These are phyloP conservation scores for Mortierella sp. DNA, from an alignment of 371 early-diverging fungal species.

Conservation along the genomic window DNA sequence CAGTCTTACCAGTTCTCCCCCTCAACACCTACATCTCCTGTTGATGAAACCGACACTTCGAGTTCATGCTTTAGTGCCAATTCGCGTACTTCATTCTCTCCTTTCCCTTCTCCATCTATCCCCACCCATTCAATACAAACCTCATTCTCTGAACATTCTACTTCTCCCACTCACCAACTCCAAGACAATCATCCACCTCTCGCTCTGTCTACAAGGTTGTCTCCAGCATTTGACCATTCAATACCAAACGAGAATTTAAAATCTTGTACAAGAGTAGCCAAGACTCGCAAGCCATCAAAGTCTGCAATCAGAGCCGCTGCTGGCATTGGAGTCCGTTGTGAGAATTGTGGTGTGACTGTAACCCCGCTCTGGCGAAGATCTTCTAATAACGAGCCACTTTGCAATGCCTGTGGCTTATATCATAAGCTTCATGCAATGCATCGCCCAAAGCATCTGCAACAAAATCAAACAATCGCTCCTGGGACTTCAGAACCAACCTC, in stretches of 20 bases:
- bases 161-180: neutral
- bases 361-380: conserved; percentile 98
- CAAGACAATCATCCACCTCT: neutral
- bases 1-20: conserved; percentile 20
- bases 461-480: neutral
- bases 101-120: neutral
- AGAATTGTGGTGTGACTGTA: conserved; percentile 89
- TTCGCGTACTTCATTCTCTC: neutral
- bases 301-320: conserved; percentile 47
- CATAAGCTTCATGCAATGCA: conserved; percentile 85
- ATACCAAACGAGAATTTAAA: neutral
- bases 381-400: conserved; percentile 84
- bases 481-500: neutral
- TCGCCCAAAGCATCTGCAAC: conserved; percentile 66
- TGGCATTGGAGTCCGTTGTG: conserved; percentile 65
- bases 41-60: neutral
- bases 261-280: conserved; percentile 19
- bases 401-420: conserved; percentile 98
- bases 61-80: neutral
- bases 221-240: neutral
- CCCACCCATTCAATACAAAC: neutral
- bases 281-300: conserved; percentile 46
- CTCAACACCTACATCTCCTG: conserved; percentile 29
- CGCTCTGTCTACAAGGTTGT: neutral
- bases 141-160: neutral